A percentile compares a stretch with the other conserved stretches of the same genome.
phyloP scores from a whole-genome alignment of 345 rosid species.

The Arabis hirsuta region DNA sequence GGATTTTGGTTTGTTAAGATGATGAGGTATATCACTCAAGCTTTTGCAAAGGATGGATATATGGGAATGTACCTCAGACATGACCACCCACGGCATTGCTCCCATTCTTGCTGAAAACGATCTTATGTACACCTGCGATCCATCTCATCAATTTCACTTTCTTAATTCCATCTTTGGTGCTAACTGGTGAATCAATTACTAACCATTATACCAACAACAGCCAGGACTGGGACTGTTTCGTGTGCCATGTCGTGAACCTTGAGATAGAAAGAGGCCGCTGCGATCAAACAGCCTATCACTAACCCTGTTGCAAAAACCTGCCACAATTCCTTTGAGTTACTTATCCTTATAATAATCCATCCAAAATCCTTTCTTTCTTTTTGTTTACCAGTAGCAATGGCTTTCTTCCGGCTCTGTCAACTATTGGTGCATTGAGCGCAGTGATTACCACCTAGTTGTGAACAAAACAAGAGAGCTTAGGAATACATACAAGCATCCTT shows the following conservation, averaged over 20 bases:
- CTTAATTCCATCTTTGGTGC: conserved; percentile 18
- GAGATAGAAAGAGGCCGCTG: conserved; percentile 69
- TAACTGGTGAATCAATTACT: not conserved
- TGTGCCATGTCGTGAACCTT: conserved; percentile 76
- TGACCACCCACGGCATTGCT: no score
- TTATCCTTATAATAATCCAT: conserved; percentile 2
- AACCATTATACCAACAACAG: conserved; percentile 86
- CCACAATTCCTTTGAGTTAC: conserved; percentile 16
- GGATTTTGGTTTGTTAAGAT: no score
- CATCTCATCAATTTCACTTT: not conserved
- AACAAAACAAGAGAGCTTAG: conserved; percentile 13
- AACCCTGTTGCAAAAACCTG: conserved; percentile 81
- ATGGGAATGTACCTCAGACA: no score
- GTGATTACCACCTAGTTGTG: conserved; percentile 72
- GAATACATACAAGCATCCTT: not conserved
- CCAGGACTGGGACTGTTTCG: conserved; percentile 65
- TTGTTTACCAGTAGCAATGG: conserved; percentile 70
- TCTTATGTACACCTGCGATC: conserved; percentile 74
- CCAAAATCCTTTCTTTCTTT: not conserved
- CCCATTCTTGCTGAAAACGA: conserved; percentile 95
- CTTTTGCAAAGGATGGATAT: no score
- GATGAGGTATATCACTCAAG: no score
- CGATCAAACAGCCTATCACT: conserved; percentile 62
- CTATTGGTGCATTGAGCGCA: conserved; percentile 59
- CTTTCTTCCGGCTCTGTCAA: conserved; percentile 90